phyloP scores from a whole-genome alignment of 2,329 filamentous ascomycete genomes.

The Fusarium decemcellulare region DNA sequence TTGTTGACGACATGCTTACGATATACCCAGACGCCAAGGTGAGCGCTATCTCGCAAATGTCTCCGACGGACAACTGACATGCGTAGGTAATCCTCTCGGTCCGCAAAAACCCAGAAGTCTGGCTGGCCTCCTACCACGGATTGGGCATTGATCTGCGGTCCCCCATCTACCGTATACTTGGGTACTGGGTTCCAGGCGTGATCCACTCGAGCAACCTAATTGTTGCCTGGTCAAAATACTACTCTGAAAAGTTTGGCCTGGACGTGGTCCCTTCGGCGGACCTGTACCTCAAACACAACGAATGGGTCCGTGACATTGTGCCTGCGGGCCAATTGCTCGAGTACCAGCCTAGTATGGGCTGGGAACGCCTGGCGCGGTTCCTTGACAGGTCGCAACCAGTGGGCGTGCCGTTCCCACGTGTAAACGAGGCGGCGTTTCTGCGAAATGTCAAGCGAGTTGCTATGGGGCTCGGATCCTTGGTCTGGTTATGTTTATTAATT shows the following conservation, averaged over 20 bases:
- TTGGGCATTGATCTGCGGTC: slow-evolving; percentile 38
- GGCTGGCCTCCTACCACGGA: slow-evolving; percentile 36
- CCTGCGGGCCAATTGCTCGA: slow-evolving; percentile 27
- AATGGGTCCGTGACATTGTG: slow-evolving; percentile 35
- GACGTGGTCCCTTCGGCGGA: slow-evolving; percentile 25
- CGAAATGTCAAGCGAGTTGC: slow-evolving; percentile 35
- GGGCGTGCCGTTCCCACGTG: slow-evolving; percentile 28
- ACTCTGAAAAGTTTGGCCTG: slow-evolving; percentile 27
- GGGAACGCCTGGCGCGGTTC: slow-evolving; percentile 30
- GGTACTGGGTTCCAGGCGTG: slow-evolving; percentile 37
- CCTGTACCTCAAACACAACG: slow-evolving; percentile 34
- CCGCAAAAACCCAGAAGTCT: slow-evolving; percentile 36
- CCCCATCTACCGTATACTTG: slow-evolving; percentile 27
- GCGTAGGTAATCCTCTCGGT: slow-evolving; percentile 32
- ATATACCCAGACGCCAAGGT: slow-evolving; percentile 35
- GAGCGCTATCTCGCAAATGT: background rate
- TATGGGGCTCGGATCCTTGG: slow-evolving; percentile 36
- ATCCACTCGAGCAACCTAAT: slow-evolving; percentile 39
- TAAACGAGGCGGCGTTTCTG: slow-evolving; percentile 39
- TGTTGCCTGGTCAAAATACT: slow-evolving; percentile 32
- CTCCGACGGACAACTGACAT: background rate
- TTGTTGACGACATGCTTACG: slow-evolving; percentile 36
- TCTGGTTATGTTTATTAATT: slow-evolving; percentile 28
- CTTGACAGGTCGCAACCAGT: slow-evolving; percentile 17
- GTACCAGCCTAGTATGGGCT: slow-evolving; percentile 39